Evolutionary conservation across 805 yeast genomes (phyloP).

Genomic region (Isabelozyma rhagii): DNA sequence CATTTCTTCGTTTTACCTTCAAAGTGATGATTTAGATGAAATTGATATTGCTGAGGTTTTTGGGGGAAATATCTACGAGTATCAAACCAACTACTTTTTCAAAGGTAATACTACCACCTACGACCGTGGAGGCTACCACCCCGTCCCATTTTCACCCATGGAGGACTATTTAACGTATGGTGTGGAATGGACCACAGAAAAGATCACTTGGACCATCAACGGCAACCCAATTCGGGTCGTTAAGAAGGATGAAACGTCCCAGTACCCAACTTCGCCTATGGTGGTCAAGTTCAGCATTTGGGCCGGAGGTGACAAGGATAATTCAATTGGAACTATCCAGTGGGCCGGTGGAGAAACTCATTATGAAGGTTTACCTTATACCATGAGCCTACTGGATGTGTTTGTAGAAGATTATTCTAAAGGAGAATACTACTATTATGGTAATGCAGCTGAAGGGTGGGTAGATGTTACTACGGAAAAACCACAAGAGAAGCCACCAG

Average conservation of each 20-base stretch:
- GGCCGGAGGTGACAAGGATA: slow-evolving; percentile 40
- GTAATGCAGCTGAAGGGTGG: slow-evolving; percentile 12
- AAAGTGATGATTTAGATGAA: slow-evolving; percentile 41
- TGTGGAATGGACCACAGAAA: slow-evolving; percentile 34
- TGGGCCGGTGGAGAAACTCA: slow-evolving; percentile 42
- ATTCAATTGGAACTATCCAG: slow-evolving; percentile 31
- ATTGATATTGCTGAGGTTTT: slow-evolving; percentile 38
- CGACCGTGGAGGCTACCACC: slow-evolving; percentile 34
- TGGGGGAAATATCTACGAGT: slow-evolving; percentile 29
- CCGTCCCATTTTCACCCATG: slow-evolving; percentile 19
- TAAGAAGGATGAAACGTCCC: slow-evolving; percentile 16
- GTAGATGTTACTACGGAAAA: neutral
- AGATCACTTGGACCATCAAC: slow-evolving; percentile 28
- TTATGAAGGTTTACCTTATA: slow-evolving; percentile 27
- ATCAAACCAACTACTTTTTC: slow-evolving; percentile 37
- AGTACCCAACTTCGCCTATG: slow-evolving; percentile 38
- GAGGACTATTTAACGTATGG: slow-evolving; percentile 25
- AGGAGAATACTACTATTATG: slow-evolving; percentile 28
- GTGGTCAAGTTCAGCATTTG: slow-evolving; percentile 32
- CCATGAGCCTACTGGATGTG: slow-evolving; percentile 24
- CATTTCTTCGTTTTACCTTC: slow-evolving; percentile 38
- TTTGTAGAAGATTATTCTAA: slow-evolving; percentile 24
- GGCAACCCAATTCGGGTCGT: slow-evolving; percentile 24
- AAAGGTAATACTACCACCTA: slow-evolving; percentile 36
- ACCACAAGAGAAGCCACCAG: neutral